A percentile compares a stretch with the other conserved stretches of the same genome.
Conservation (phyloP, 129 eudicot genomes). For the Oenanthe sinensis region DNA sequence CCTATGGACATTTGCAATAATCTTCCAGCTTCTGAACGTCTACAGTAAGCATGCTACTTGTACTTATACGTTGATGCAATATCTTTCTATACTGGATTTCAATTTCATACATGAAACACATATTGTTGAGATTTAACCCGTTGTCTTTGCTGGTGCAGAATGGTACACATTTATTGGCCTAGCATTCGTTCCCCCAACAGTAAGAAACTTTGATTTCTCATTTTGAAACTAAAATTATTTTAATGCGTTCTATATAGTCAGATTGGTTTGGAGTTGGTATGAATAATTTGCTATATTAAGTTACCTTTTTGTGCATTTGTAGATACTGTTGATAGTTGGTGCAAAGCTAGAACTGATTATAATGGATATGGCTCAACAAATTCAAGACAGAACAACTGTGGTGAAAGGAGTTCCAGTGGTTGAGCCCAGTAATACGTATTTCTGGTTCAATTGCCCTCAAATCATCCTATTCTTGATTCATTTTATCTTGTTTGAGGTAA, state of each 20-base stretch:
- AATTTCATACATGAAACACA: background rate
- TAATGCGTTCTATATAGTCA: background rate
- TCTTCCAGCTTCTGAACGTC: slow-evolving; percentile 49
- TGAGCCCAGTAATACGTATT: slow-evolving; percentile 53
- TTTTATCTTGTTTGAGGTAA: slow-evolving; percentile 66
- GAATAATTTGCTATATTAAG: background rate
- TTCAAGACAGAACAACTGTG: slow-evolving; percentile 49
- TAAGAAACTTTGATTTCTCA: slow-evolving; percentile 11
- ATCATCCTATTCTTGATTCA: slow-evolving; percentile 72
- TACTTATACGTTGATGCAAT: background rate
- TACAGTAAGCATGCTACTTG: slow-evolving; percentile 25
- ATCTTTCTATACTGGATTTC: background rate
- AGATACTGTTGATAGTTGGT: slow-evolving; percentile 65
- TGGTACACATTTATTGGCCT: slow-evolving; percentile 68
- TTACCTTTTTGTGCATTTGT: background rate
- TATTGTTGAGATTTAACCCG: background rate
- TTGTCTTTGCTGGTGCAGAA: slow-evolving; percentile 26
- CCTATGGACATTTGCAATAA: slow-evolving; percentile 50
- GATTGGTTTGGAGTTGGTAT: background rate
- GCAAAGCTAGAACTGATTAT: slow-evolving; percentile 66
- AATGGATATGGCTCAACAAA: slow-evolving; percentile 76
- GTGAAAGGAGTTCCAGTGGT: slow-evolving; percentile 74
- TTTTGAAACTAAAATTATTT: background rate
- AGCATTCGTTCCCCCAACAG: slow-evolving; percentile 53
- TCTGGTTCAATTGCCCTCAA: slow-evolving; percentile 65